A percentile compares a stretch with the other conserved stretches of the same genome.
Conservation (phyloP, 805 yeast species). For the Lachancea mirantina region DNA sequence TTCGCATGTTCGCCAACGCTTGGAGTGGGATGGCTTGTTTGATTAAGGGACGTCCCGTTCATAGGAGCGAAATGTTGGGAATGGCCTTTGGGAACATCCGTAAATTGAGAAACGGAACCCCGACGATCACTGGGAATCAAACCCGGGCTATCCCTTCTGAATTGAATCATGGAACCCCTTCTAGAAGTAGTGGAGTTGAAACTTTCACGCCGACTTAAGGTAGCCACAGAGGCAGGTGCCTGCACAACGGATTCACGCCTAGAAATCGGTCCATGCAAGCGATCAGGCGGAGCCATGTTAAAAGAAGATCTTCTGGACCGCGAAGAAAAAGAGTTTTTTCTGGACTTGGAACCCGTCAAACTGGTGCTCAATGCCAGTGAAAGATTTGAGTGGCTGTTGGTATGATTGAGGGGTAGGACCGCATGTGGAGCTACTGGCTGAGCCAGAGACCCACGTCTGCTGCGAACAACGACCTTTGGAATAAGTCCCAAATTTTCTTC, state of each 20-base stretch:
- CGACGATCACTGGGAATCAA: conserved; percentile 2
- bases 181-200: conserved; percentile 9
- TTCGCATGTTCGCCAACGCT: not conserved
- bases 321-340: conserved; percentile 28
- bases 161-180: conserved; percentile 9
- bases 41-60: conserved; percentile 1
- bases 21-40: not conserved
- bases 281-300: conserved; percentile 17
- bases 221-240: conserved; percentile 21
- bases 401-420: conserved; percentile 1
- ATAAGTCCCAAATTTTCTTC: conserved; percentile 29
- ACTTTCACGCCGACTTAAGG: conserved; percentile 10
- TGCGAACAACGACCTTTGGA: conserved; percentile 31
- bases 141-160: conserved; percentile 9
- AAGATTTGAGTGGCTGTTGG: conserved; percentile 8
- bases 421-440: conserved; percentile 5
- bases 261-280: conserved; percentile 15
- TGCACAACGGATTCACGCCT: conserved; percentile 25
- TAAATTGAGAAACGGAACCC: conserved; percentile 5
- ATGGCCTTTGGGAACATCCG: conserved; percentile 5
- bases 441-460: conserved; percentile 19
- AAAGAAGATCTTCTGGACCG: conserved; percentile 29
- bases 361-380: conserved; percentile 20
- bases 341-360: conserved; percentile 22
- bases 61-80: conserved; percentile 3